Base-by-base conservation (phyloP, 1,284 basidiomycete species). In the Boletellus dicymbophilus region DNA sequence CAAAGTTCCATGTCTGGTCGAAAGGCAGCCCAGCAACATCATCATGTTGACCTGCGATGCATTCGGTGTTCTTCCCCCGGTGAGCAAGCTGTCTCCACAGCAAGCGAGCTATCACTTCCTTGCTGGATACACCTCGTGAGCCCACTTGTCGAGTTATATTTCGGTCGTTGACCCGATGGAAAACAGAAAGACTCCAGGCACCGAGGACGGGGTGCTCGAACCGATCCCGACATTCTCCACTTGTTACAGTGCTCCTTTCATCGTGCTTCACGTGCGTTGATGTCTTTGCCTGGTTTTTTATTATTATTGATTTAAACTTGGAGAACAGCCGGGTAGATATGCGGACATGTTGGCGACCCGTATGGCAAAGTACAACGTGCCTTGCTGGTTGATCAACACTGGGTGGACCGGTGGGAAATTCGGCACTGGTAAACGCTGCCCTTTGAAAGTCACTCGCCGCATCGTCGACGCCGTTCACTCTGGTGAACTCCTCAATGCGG, bases 331-430 rank as follows among this genome's bases (percentile, higher is more conserved):
- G 46, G 84, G 88, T 46, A 88, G 93, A 58, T 99, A 99, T 74
- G 96, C 96, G 45, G 82, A 88, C 72, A 99, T 99, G 97, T 82
- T 99, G 60, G 94, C 96, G 10, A 88, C 94, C 67, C 87, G 92
- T 66, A 99, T 99, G 96, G 75, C 87, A 52, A 83, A 88, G 74
- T 81, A 92, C 77, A 84, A 93, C 56, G 95, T 95, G 66, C 76
- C 96, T 74, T 98, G 95, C 79, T 99, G 93, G 93, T 82, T 99
- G 67, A 93, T 99, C 84, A 98, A 99, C 88, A 98, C 96, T 20
- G 96, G 96, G 65, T 99, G 96, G 96, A 90, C 92, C 50, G 89
- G 92, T 54, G 96, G 96, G 71, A 95, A 94, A 74, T 99, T 87
- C 70, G 96, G 96, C 51, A 74, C 75, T 21, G 93, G 93, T 59